Evolutionary conservation across 495 filamentous ascomycete genomes (phyloP).

Genomic region (Aspergillus ellipticus): DNA sequence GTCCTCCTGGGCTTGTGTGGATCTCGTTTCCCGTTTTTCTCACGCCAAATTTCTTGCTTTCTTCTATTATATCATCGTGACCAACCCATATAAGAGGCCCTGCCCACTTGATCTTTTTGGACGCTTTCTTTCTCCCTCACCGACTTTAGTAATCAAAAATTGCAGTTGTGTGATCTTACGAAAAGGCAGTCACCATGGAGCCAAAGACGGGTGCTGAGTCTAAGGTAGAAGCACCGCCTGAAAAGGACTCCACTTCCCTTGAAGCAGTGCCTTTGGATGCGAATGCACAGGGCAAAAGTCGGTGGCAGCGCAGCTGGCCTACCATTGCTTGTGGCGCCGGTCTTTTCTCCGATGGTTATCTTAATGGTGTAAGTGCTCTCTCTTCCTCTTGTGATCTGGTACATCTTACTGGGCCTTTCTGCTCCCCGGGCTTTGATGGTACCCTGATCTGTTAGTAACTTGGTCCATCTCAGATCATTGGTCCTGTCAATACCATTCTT

Average conservation of each 20-base stretch:
- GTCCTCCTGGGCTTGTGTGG: neutral
- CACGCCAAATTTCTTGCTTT: neutral
- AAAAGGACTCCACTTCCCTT: neutral
- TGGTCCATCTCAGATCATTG: constrained; percentile 62
- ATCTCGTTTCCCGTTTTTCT: neutral
- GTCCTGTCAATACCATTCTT: constrained; percentile 72
- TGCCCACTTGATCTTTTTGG: too few relatives aligned
- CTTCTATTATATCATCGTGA: neutral
- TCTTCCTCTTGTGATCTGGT: neutral
- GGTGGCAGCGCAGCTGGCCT: constrained; percentile 62
- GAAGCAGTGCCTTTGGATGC: neutral
- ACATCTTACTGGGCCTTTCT: neutral
- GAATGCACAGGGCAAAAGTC: constrained; percentile 28
- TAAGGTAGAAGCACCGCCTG: constrained; percentile 19
- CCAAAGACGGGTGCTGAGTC: neutral
- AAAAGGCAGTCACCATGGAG: neutral
- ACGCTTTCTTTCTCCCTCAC: too few relatives aligned
- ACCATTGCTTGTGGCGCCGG: constrained; percentile 83
- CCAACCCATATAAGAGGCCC: too few relatives aligned
- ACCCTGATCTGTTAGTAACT: neutral
- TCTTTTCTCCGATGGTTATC: constrained; percentile 86
- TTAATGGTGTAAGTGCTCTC: constrained; percentile 64
- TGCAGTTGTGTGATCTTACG: neutral
- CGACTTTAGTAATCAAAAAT: too few relatives aligned
- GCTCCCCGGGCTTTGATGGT: neutral